Base-by-base conservation (phyloP, 1,139 yeast genomes). In the Taphrina communis region DNA sequence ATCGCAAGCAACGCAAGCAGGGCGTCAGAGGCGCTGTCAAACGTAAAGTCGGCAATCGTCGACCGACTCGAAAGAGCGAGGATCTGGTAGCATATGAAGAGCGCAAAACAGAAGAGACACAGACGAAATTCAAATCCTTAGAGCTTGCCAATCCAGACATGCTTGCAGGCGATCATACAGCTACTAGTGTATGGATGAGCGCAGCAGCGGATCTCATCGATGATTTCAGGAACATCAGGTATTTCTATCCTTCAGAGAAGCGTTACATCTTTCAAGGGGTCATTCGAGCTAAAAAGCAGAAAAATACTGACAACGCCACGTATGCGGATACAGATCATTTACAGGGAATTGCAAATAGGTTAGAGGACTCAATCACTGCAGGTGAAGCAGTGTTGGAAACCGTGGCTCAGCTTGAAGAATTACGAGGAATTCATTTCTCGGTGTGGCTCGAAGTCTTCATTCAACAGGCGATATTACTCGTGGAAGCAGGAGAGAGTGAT, bases 401-500 rank as follows among this genome's bases (percentile, higher is more conserved):
- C 71, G 11, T 74, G 71, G 12, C 73, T 0, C 63, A 85, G 2
- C 81, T 80, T 63, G 79, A 79, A 1, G 88, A 85, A 72, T 89
- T 89, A 75, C 82, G 97, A 71, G 97, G 97, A 0, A 80, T 92
- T 25, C 81, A 82, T 0, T 90, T 90, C 75, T 89, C 88, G 58
- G 84, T 84, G 51, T 94, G 99, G 99, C 91, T 92, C 76, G 86
- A 85, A 71, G 80, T 94, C 8, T 90, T 92, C 75, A 88, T 92
- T 82, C 89, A 88, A 74, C 86, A 89, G 74, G 87, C 96, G 0
- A 77, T 94, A 35, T 81, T 87, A 35, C 82, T 88, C 59, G 86
- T 91, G 0, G 83, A 82, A 69, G 84, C 82, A 74, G 93, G 89
- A 66, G 81, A 83, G 51, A 85, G 86, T 46, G 87, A 85, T 31